Base-by-base conservation (phyloP, 139 green algal genomes). In the Auxenochlorella protothecoides region DNA sequence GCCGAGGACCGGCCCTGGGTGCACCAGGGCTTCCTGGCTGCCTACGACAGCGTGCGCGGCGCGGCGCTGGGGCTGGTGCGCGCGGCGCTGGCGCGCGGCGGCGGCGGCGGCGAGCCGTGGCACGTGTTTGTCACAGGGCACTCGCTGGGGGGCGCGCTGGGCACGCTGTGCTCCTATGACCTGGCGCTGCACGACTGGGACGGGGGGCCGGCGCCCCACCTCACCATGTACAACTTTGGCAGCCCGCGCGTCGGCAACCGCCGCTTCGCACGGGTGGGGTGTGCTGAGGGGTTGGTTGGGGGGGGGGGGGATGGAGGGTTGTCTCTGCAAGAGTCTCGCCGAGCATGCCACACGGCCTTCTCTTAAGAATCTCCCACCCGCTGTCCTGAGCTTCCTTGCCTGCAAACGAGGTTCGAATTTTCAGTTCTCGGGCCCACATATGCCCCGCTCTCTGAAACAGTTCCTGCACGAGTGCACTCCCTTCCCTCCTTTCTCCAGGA, bases 111-210 rank as follows among this genome's bases (percentile, higher is more conserved):
- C 44, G 3, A 73, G 7, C 59, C 73, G 4, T 88, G 83, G 84
- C 81, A 57, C 11, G 53, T 87, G 59, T 82, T 83, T 63, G 63
- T 90, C 5, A 91, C 88, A 13, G 91, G 91, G 0, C 91, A 97
- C 80, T 91, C 81, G 51, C 81, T 97, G 55, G 91, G 91, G 0
- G 91, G 90, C 6, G 91, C 90, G 0, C 82, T 97, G 70, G 86
- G 86, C 11, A 95, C 88, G 7, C 79, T 97, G 10, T 87, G 83
- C 65, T 86, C 91, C 0, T 92, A 89, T 65, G 90, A 96, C 55
- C 71, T 91, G 10, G 80, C 83, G 69, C 60, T 67, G 53, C 53
- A 62, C 51, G 61, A 15, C n/a, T 7, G 54, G 9, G 5, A 12
- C 53, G 2, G 53, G 13, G 60, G 55, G 59, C 55, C 67, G 14